Evolutionary conservation across 179 eudicot species (phyloP), one percentile per base, ranked within the genome.

Genomic region (Beta lomatogona): DNA sequence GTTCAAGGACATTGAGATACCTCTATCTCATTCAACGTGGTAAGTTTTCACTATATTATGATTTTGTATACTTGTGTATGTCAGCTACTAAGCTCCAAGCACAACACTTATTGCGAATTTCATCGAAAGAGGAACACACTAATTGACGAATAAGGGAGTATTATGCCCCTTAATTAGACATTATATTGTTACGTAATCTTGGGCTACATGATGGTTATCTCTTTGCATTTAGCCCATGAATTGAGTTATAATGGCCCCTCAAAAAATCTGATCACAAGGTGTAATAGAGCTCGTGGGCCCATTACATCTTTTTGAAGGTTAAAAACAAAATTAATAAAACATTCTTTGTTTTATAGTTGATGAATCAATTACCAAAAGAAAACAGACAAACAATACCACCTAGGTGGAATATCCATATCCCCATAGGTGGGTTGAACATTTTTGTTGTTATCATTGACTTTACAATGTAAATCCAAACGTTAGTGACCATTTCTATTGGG

Each of bases 401-500:
- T 36, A 36, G 41, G 3, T 36, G 41, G 41, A 36, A 36, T 48
- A 48, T 48, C 9, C 53, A 48, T 48, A 48, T 2, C 53, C 53
- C 53, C 53, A 48, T 48, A 48, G 9, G 52, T 15, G 6, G 73
- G 6, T 45, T 14, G 28, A 72, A 46, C 58, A 21, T 72, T 16
- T 52, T 72, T 72, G 76, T 52, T 48, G 76, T 28, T 28, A 9
- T 72, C 60, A 16, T 9, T n/a, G 16, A 50, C n/a, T 22, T 60
- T 18, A 14, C 64, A 59, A 36, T 36, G 41, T 60, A 60, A 45
- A 44, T 59, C 68, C 78, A 59, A 75, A 75, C 54, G 16, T 36
- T 58, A 58, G 68, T n/a, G 36, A 18, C 78, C 63, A 75, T 14
- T 44, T 58, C 59, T 75, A 41, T 41, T 58, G 67, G 67, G 68